These are phyloP conservation scores for Populus nigra DNA, from an alignment of 345 rosid genomes.

Conservation along the genomic window DNA sequence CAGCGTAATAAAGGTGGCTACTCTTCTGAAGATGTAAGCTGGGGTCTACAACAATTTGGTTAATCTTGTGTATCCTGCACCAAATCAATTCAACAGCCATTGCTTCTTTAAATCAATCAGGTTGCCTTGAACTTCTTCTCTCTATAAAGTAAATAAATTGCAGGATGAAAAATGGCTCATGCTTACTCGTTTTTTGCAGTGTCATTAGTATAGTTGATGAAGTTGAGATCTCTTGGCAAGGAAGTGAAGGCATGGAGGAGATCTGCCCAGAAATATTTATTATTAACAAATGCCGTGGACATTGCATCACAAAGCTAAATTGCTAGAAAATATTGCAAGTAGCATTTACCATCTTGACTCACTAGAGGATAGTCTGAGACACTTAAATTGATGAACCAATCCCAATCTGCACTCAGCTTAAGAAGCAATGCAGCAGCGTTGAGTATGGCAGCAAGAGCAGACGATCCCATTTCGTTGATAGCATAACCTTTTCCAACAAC, in stretches of 20 bases:
- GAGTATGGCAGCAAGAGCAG: conserved; percentile 36
- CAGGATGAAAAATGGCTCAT: background rate
- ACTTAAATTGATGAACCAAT: conserved; percentile 43
- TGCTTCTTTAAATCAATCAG: background rate
- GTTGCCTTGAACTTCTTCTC: background rate
- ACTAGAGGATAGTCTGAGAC: conserved; percentile 36
- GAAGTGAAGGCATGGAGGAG: conserved; percentile 37
- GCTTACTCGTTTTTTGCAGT: conserved; percentile 32
- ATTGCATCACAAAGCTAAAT: background rate
- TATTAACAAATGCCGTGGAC: background rate
- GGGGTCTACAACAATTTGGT: conserved; percentile 37
- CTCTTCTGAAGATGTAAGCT: conserved; percentile 28
- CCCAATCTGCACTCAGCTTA: conserved; percentile 29
- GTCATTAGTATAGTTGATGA: conserved; percentile 17
- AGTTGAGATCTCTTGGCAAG: conserved; percentile 42
- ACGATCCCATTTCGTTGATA: conserved; percentile 30
- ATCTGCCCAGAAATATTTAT: conserved; percentile 16
- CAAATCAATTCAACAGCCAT: background rate
- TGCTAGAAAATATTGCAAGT: background rate
- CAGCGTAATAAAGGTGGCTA: conserved; percentile 35
- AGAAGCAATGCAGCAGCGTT: conserved; percentile 44
- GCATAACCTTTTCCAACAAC: conserved; percentile 36
- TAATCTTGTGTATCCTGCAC: conserved; percentile 23
- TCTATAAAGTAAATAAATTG: background rate
- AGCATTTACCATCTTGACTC: conserved; percentile 31